Evolutionary conservation across 2,329 filamentous ascomycete genomes (phyloP).

Genomic region (Aspergillus tubingensis): DNA sequence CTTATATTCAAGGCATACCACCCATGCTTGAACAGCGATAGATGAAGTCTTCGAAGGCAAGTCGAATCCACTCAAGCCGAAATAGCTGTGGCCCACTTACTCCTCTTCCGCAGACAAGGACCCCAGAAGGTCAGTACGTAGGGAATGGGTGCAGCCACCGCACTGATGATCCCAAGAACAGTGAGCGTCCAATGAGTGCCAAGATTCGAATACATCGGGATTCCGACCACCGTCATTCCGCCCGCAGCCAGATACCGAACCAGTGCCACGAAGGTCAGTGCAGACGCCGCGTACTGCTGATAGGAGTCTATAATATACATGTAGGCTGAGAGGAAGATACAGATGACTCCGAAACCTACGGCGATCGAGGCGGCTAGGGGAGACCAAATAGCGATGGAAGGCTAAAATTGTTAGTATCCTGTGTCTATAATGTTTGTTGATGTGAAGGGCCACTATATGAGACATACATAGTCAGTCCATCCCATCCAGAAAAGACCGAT

Average conservation of each 20-base stretch:
- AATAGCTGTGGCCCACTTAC: background rate
- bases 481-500: conserved; percentile 60
- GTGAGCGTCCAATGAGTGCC: conserved; percentile 45
- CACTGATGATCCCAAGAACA: conserved; percentile 31
- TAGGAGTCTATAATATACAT: conserved; percentile 62
- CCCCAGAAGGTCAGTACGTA: background rate
- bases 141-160: background rate
- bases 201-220: conserved; percentile 42
- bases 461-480: conserved; percentile 47
- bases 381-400: conserved; percentile 52
- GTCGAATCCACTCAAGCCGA: background rate
- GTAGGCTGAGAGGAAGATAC: conserved; percentile 53
- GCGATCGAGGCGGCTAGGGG: conserved; percentile 53
- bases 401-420: conserved; percentile 16
- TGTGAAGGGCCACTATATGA: too few relatives aligned
- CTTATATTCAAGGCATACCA: too few relatives aligned
- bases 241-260: conserved; percentile 43
- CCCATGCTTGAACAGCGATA: background rate
- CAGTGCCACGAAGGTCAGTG: conserved; percentile 46
- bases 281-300: conserved; percentile 52
- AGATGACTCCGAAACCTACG: conserved; percentile 53
- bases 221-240: conserved; percentile 33
- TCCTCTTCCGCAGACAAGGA: background rate
- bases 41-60: background rate
- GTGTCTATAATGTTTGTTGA: too few relatives aligned